Evolutionary conservation across 2,329 filamentous ascomycete genomes (phyloP).

Genomic region (Trichoderma pleuroti): DNA sequence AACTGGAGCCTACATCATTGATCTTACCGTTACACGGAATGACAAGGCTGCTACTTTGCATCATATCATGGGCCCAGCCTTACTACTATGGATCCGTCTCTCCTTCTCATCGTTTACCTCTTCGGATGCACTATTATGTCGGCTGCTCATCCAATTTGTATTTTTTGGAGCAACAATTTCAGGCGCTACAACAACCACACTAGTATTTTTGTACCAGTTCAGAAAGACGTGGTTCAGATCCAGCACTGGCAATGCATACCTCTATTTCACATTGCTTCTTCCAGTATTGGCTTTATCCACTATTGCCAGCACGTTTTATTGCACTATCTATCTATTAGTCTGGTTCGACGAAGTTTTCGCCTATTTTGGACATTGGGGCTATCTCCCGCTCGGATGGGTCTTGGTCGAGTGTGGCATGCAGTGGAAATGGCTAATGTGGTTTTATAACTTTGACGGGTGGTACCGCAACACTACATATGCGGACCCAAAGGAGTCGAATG

Average conservation of each 20-base stretch:
- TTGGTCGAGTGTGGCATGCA: conserved; percentile 5
- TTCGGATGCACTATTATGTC: neutral
- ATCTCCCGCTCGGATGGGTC: neutral
- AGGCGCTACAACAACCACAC: neutral
- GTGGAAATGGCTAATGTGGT: conserved; percentile 11
- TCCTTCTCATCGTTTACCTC: neutral
- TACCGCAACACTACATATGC: neutral
- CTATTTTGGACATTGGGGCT: neutral
- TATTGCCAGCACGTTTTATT: conserved; percentile 2
- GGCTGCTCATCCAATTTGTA: neutral
- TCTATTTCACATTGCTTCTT: neutral
- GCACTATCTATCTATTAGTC: neutral
- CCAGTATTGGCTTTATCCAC: neutral
- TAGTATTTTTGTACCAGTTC: neutral
- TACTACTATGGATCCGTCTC: neutral
- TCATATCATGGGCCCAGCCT: neutral
- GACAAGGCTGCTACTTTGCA: neutral
- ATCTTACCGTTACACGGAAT: neutral
- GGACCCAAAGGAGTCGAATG: neutral
- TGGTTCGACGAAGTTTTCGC: neutral
- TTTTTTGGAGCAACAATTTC: neutral
- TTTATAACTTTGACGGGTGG: neutral
- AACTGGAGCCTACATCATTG: conserved; percentile 3
- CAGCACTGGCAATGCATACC: neutral
- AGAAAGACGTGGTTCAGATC: neutral